Conservation (phyloP, 2,329 filamentous ascomycete species). For the Fusarium beomiforme region DNA sequence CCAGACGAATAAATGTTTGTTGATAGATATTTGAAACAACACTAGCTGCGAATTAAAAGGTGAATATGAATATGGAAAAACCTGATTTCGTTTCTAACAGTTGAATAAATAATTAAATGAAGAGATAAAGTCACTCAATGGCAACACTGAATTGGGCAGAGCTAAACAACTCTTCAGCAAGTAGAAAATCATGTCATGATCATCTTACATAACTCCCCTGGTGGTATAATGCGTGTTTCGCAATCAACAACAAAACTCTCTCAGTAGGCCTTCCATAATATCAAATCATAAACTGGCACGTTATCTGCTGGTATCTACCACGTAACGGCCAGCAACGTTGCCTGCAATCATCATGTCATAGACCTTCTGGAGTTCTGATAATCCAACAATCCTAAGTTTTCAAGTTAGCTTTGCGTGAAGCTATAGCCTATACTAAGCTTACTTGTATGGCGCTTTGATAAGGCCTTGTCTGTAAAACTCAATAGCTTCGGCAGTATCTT, state of each 20-base stretch:
- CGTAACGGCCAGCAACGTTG: conserved; percentile 77
- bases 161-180: background rate
- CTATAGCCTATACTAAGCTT: too few species aligned
- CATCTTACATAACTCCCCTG: background rate
- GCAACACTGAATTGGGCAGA: background rate
- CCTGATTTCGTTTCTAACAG: too few species aligned
- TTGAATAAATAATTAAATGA: too few species aligned
- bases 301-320: conserved; percentile 74
- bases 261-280: background rate
- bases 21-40: too few species aligned
- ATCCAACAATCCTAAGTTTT: conserved; percentile 65
- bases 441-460: conserved; percentile 84
- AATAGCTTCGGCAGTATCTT: conserved; percentile 84
- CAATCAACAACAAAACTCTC: background rate
- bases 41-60: too few species aligned
- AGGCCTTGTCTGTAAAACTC: conserved; percentile 85
- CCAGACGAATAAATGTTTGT: too few species aligned
- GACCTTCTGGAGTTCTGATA: conserved; percentile 79
- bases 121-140: fast-evolving
- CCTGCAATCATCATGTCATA: conserved; percentile 76
- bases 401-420: conserved; percentile 7
- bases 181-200: background rate
- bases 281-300: too few species aligned
- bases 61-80: too few species aligned
- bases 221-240: background rate